These are phyloP conservation scores for Xylona heveae DNA, from an alignment of 495 filamentous ascomycete genomes.

Conservation along the genomic window DNA sequence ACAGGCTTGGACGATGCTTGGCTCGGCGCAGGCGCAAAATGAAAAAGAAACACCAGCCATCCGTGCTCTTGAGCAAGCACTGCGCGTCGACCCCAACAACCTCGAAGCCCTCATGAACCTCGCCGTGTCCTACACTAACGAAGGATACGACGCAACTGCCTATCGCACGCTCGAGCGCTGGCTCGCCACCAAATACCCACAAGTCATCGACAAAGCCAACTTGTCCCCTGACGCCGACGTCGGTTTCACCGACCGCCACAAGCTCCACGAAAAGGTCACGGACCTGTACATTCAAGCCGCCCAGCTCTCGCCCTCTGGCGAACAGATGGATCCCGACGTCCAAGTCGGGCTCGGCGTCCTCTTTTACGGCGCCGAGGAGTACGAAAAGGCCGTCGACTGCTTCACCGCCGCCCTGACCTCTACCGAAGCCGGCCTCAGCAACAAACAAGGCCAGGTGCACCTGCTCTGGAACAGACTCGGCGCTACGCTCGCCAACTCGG, in stretches of 20 bases:
- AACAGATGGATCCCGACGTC: slow-evolving; percentile 91
- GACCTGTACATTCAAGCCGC: slow-evolving; percentile 80
- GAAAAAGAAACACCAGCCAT: slow-evolving; percentile 98
- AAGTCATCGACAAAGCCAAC: slow-evolving; percentile 42
- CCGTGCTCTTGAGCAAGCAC: slow-evolving; percentile 79
- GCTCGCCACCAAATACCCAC: slow-evolving; percentile 81
- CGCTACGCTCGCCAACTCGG: slow-evolving; percentile 86
- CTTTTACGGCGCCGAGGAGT: slow-evolving; percentile 94
- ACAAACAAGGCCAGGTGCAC: slow-evolving; percentile 58
- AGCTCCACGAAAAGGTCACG: slow-evolving; percentile 77
- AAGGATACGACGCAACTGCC: slow-evolving; percentile 90
- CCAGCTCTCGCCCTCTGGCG: slow-evolving; percentile 68
- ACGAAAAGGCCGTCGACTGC: slow-evolving; percentile 97
- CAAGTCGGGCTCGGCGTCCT: slow-evolving; percentile 94
- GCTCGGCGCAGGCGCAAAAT: slow-evolving; percentile 85
- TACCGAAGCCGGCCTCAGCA: slow-evolving; percentile 55
- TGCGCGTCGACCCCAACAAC: slow-evolving; percentile 72
- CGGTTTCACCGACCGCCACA: slow-evolving; percentile 79
- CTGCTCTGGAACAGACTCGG: slow-evolving; percentile 96
- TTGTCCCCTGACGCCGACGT: slow-evolving; percentile 51
- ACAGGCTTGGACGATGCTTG: slow-evolving; percentile 82
- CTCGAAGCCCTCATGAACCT: slow-evolving; percentile 83
- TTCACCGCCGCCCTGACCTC: slow-evolving; percentile 75
- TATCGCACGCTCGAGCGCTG: slow-evolving; percentile 95
- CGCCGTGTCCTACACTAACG: slow-evolving; percentile 96